phyloP scores from a whole-genome alignment of 1,139 yeast species.

The Candida smagusa region DNA sequence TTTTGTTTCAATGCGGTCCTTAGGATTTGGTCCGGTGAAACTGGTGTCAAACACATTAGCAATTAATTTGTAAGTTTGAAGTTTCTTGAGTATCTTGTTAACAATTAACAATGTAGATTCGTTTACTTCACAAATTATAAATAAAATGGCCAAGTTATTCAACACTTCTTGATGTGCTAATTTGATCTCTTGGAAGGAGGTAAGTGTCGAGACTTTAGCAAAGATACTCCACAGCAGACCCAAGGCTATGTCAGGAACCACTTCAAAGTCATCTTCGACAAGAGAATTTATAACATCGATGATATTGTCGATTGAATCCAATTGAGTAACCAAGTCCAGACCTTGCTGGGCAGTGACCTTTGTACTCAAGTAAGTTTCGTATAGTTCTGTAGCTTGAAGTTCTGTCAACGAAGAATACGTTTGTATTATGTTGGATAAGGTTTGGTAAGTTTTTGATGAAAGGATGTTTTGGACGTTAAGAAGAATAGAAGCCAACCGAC shows the following conservation, averaged over 20 bases:
- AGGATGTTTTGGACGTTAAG: conserved; percentile 19
- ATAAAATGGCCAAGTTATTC: conserved; percentile 26
- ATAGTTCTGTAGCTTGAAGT: conserved; percentile 19
- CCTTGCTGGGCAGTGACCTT: conserved; percentile 26
- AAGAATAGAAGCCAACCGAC: conserved; percentile 22
- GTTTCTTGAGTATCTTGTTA: conserved; percentile 23
- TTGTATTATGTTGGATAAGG: conserved; percentile 15
- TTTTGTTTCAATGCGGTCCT: conserved; percentile 9
- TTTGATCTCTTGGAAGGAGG: conserved; percentile 26
- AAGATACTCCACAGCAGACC: conserved; percentile 8
- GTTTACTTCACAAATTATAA: conserved; percentile 35
- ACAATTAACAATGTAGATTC: conserved; percentile 24
- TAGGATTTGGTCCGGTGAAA: conserved; percentile 11
- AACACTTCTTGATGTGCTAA: conserved; percentile 24
- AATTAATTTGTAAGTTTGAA: conserved; percentile 22
- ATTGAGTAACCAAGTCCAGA: conserved; percentile 16
- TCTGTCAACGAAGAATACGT: conserved; percentile 12
- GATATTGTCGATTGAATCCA: conserved; percentile 24
- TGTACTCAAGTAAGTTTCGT: conserved; percentile 18
- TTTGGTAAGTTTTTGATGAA: conserved; percentile 27
- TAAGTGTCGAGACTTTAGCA: conserved; percentile 21
- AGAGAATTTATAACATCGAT: conserved; percentile 24
- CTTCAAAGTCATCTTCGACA: conserved; percentile 16
- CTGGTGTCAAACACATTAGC: conserved; percentile 28
- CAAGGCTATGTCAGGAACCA: conserved; percentile 4